A percentile compares a stretch with the other conserved stretches of the same genome.
phyloP scores from a whole-genome alignment of 177 flowering plant species.

The Vitis hybrid region DNA sequence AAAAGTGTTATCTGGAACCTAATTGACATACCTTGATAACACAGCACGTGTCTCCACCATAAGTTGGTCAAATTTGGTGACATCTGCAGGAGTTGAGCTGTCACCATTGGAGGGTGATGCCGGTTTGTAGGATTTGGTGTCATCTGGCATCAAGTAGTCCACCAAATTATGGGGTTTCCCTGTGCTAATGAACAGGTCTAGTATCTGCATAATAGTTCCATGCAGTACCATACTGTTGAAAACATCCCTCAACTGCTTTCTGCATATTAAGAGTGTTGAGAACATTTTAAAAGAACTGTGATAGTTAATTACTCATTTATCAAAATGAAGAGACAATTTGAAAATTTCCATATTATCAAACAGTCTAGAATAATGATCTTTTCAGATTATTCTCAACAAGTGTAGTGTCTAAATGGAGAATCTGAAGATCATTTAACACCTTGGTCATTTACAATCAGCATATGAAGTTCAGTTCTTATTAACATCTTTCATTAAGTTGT shows the following conservation, averaged over 20 bases:
- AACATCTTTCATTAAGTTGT: too few relatives aligned
- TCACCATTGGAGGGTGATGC: slow-evolving; percentile 26
- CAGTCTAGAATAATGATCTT: neutral
- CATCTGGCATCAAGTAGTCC: slow-evolving; percentile 66
- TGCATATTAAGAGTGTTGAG: slow-evolving; percentile 32
- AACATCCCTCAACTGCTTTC: slow-evolving; percentile 71
- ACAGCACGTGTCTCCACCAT: slow-evolving; percentile 73
- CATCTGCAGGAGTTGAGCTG: slow-evolving; percentile 22
- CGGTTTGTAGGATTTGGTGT: slow-evolving; percentile 26
- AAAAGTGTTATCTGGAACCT: neutral
- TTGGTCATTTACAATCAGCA: too few relatives aligned
- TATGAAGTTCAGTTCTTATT: too few relatives aligned
- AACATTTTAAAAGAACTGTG: neutral
- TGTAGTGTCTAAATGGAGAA: too few relatives aligned
- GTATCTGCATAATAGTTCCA: slow-evolving; percentile 62
- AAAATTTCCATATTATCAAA: neutral
- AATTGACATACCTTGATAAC: slow-evolving; percentile 54
- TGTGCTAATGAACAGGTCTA: slow-evolving; percentile 57
- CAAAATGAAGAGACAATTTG: too few relatives aligned
- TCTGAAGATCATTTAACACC: too few relatives aligned
- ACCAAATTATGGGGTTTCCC: slow-evolving; percentile 70
- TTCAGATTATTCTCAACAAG: neutral
- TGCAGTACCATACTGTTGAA: slow-evolving; percentile 51
- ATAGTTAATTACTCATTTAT: neutral
- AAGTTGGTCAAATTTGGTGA: slow-evolving; percentile 62